Base-by-base conservation (phyloP, 2,329 filamentous ascomycete species). In the Diaporthe eres region DNA sequence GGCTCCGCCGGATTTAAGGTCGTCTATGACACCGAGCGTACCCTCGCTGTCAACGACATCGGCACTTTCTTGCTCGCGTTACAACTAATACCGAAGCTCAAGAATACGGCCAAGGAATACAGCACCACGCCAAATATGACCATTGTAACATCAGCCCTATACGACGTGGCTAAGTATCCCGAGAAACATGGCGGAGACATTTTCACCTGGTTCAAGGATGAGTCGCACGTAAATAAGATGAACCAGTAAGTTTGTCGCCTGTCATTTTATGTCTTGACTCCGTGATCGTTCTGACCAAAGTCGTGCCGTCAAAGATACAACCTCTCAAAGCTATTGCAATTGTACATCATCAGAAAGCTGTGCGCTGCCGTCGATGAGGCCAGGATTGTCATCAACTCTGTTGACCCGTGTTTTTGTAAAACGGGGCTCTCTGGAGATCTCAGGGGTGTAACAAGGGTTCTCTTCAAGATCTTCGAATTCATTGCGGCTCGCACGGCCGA, bases 341-440 rank as follows among this genome's bases (percentile, higher is more conserved):
- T 79, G 13, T 77, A 75, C 31, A 58, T 72, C 1, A 49, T 72
- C 37, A 77, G 76, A 37, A 75, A 74, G 39, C 71, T 79, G 22
- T 61, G 67, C 25, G 55, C 61, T 10, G 28, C 74, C 15, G 37
- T 78, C 10, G 65, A 76, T 34, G 51, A 71, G 19, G 71, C 72
- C 49, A 65, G 75, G 28, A 76, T 80, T 22, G 77, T 79, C 51
- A 77, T 80, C 73, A 80, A 80, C 70, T 78, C 76, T 6, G 19
- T 79, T 28, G 76, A 78, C 34, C 79, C 79, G 9, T 78, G 78
- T 65, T 79, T 80, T 58, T 79, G 79, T 74, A 77, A 78, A 34
- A 77, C 79, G 10, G 78, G 75, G 4, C 75, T 80, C 8, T 63
- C 67, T 4, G 34, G 72, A 10, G 76, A 75, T 6, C 17, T 78